Percentiles rank a stretch among this genome's conserved stretches.
These are phyloP conservation scores for Tricholoma flavovirens DNA, from an alignment of 768 basidiomycete genomes.

Conservation along the genomic window DNA sequence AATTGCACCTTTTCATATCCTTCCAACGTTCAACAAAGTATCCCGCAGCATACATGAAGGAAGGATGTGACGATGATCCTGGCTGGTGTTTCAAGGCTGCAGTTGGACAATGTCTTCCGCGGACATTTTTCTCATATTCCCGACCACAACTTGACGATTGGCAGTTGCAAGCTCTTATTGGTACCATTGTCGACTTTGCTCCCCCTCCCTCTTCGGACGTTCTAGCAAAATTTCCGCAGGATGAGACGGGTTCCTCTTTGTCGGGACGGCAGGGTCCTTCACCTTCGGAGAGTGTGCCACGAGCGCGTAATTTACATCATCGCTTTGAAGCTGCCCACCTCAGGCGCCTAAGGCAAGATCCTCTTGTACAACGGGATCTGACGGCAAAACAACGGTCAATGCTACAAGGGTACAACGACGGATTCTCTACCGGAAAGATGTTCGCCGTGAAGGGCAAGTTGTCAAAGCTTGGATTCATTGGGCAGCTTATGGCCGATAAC, in stretches of 20 bases:
- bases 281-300: not conserved
- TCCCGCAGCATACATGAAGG: slow-evolving; percentile 51
- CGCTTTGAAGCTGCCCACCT: slow-evolving; percentile 24
- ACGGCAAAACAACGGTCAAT: slow-evolving; percentile 17
- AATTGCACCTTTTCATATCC: not conserved
- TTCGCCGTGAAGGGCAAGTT: slow-evolving; percentile 42
- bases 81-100: slow-evolving; percentile 69
- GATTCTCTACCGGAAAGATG: slow-evolving; percentile 46
- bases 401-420: slow-evolving; percentile 52
- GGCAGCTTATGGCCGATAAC: slow-evolving; percentile 54
- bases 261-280: not conserved
- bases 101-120: slow-evolving; percentile 50
- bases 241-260: not conserved
- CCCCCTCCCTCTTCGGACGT: slow-evolving; percentile 11
- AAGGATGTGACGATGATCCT: slow-evolving; percentile 49
- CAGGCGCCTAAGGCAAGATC: slow-evolving; percentile 10
- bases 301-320: slow-evolving; percentile 6
- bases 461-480: slow-evolving; percentile 54
- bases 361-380: slow-evolving; percentile 6
- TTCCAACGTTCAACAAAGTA: not conserved
- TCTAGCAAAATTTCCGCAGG: slow-evolving; percentile 3
- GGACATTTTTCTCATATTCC: slow-evolving; percentile 51
- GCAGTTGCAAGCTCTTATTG: slow-evolving; percentile 2
- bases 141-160: slow-evolving; percentile 8
- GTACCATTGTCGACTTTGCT: slow-evolving; percentile 6